phyloP scores from a whole-genome alignment of 2,329 filamentous ascomycete species.

The Cladophialophora immunda region DNA sequence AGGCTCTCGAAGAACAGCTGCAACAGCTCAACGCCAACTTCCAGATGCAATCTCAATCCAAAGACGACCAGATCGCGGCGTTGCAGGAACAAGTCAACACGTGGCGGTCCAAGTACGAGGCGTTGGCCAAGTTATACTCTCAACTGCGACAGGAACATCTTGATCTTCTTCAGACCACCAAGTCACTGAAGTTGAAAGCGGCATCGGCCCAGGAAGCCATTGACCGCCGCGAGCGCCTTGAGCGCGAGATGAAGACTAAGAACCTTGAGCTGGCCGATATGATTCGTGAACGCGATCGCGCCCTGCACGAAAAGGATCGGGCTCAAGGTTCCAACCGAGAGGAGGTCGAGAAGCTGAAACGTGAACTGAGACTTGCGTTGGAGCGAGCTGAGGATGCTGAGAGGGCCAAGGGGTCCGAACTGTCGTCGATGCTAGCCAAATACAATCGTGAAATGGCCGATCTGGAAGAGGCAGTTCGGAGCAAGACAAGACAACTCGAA shows the following conservation, averaged over 20 bases:
- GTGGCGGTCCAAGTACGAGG: conserved; percentile 96
- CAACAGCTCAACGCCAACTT: conserved; percentile 82
- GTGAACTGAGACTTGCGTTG: conserved; percentile 89
- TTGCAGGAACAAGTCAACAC: conserved; percentile 98
- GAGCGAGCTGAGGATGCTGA: conserved; percentile 93
- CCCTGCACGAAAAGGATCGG: conserved; percentile 90
- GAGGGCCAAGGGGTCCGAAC: conserved; percentile 90
- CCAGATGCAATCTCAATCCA: conserved; percentile 84
- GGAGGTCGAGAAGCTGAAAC: conserved; percentile 91
- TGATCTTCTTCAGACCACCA: conserved; percentile 94
- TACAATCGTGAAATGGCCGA: conserved; percentile 98
- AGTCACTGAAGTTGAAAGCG: conserved; percentile 93
- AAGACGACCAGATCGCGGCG: conserved; percentile 91
- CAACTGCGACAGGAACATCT: conserved; percentile 95
- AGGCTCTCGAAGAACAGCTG: conserved; percentile 88
- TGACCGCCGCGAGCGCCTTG: conserved; percentile 90
- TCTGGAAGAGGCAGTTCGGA: conserved; percentile 86
- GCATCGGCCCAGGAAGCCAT: conserved; percentile 97
- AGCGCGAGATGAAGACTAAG: conserved; percentile 98
- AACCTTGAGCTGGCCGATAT: conserved; percentile 98
- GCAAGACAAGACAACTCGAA: conserved; percentile 86
- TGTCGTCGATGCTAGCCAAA: conserved; percentile 92
- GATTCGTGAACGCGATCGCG: conserved; percentile 95
- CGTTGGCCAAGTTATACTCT: conserved; percentile 94
- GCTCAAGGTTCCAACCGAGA: conserved; percentile 87